These are phyloP conservation scores for Sequoia sempervirens DNA, from an alignment of 75 land plant genomes.

Conservation along the genomic window DNA sequence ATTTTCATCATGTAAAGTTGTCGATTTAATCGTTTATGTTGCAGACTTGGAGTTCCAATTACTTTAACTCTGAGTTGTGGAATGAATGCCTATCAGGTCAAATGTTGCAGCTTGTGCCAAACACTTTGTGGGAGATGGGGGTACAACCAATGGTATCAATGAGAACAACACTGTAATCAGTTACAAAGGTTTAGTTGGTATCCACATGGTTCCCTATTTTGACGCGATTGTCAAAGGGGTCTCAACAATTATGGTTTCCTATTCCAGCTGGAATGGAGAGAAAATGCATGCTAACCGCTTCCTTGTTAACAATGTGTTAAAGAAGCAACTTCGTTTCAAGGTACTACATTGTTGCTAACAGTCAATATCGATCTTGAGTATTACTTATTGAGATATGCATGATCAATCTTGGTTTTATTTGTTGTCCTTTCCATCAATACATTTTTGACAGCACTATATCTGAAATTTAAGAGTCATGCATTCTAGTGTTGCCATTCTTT, in stretches of 20 bases:
- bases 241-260: conserved; percentile 54
- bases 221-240: conserved; percentile 44
- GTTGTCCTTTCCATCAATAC: background rate
- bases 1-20: background rate
- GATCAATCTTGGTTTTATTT: background rate
- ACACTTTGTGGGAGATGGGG: conserved; percentile 72
- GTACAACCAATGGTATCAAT: conserved; percentile 43
- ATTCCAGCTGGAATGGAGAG: conserved; percentile 53
- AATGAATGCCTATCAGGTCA: conserved; percentile 8
- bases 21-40: background rate
- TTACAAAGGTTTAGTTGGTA: conserved; percentile 25
- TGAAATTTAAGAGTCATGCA: background rate
- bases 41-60: background rate
- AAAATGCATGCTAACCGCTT: conserved; percentile 53
- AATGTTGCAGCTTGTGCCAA: conserved; percentile 65
- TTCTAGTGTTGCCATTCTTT: background rate
- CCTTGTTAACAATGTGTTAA: conserved; percentile 23
- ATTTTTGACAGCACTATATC: background rate
- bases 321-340: conserved; percentile 27
- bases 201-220: conserved; percentile 51
- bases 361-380: background rate
- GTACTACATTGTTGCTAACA: background rate
- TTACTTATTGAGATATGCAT: background rate
- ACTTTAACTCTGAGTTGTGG: background rate
- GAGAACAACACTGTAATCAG: conserved; percentile 51